phyloP scores from a whole-genome alignment of 202 grass and related monocot species.

The Hordeum pubiflorum region DNA sequence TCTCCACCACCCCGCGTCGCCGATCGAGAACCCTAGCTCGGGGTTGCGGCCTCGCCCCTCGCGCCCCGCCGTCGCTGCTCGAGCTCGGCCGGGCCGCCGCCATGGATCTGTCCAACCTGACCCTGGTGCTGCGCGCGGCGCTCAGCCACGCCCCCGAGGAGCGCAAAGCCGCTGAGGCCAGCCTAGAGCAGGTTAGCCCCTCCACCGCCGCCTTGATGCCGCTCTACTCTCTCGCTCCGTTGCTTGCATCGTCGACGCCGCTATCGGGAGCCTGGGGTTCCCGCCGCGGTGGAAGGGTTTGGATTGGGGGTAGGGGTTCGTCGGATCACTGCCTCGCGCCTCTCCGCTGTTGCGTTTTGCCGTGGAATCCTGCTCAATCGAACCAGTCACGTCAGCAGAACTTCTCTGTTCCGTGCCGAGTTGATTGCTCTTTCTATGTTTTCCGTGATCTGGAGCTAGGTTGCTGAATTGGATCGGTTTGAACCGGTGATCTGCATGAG shows the following conservation, averaged over 20 bases:
- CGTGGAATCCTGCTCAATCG: not conserved
- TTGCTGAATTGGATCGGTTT: not conserved
- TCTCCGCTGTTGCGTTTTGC: not conserved
- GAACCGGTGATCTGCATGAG: not conserved
- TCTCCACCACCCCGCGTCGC: not conserved
- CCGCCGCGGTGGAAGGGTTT: not conserved
- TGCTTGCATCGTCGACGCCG: not conserved
- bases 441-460: constrained; percentile 3
- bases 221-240: not conserved
- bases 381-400: not conserved
- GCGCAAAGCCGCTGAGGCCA: constrained; percentile 73
- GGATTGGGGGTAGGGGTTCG: not conserved
- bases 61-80: not conserved
- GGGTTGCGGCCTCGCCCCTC: not conserved
- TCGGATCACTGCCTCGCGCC: not conserved
- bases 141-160: constrained; percentile 75
- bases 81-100: not conserved
- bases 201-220: not conserved
- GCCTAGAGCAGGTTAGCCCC: constrained; percentile 64
- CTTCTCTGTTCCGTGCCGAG: not conserved
- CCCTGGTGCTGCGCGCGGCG: constrained; percentile 66
- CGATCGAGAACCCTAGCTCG: not conserved
- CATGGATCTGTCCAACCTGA: constrained; percentile 78
- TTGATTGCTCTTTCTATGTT: not conserved
- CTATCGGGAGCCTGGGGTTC: not conserved